Evolutionary conservation across 129 eudicot genomes (phyloP).

Genomic region (Escallonia rubra): DNA sequence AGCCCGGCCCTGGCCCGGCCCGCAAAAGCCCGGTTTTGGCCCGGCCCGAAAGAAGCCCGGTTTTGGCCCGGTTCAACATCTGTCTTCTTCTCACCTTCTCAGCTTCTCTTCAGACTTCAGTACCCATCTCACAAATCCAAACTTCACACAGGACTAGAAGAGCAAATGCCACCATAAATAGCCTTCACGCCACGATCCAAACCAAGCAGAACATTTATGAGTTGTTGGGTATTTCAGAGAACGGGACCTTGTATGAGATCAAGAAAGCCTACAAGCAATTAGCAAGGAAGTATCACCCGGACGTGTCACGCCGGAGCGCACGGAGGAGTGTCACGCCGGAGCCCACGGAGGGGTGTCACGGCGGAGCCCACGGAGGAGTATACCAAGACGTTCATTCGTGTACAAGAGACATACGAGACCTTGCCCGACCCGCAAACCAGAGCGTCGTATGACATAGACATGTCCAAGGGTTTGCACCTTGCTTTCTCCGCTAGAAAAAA

Average conservation of each 20-base stretch:
- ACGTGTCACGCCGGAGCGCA: constrained; percentile 65
- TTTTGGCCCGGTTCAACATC: too few relatives aligned
- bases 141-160: not conserved
- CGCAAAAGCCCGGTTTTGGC: too few relatives aligned
- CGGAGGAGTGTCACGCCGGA: too few relatives aligned
- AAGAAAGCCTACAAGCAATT: constrained; percentile 40
- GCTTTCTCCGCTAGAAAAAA: too few relatives aligned
- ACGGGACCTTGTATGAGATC: constrained; percentile 13
- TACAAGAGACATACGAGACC: constrained; percentile 61
- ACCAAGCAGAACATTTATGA: constrained; percentile 31
- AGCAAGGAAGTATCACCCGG: constrained; percentile 59
- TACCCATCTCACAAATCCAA: constrained; percentile 1
- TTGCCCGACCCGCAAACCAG: constrained; percentile 53
- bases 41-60: too few relatives aligned
- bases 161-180: constrained; percentile 10
- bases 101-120: too few relatives aligned
- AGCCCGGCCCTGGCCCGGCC: too few relatives aligned
- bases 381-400: constrained; percentile 43
- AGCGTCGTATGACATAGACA: constrained; percentile 40
- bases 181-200: not conserved
- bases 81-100: too few relatives aligned
- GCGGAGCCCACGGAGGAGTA: constrained; percentile 38
- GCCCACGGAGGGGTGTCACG: too few relatives aligned
- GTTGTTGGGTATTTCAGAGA: constrained; percentile 15
- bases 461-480: constrained; percentile 26